phyloP scores from a whole-genome alignment of 345 rosid genomes.

The Atalantia buxifolia region DNA sequence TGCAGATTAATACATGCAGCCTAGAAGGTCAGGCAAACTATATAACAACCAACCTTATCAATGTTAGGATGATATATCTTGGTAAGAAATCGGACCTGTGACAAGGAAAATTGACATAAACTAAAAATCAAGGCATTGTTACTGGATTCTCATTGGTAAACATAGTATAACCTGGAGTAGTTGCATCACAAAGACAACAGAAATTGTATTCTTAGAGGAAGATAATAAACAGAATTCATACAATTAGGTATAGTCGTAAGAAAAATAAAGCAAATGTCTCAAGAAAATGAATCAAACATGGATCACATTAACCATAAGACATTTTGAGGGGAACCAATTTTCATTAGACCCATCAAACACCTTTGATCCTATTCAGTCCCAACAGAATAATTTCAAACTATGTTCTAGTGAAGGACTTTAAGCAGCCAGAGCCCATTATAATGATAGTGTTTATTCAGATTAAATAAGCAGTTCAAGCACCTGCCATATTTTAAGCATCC shows the following conservation, averaged over 20 bases:
- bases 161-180: not conserved
- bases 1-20: not conserved
- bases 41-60: constrained; percentile 63
- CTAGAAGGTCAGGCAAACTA: not conserved
- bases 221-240: not conserved
- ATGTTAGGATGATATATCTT: constrained; percentile 98
- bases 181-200: not conserved
- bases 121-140: not conserved
- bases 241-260: not conserved
- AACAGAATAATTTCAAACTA: not conserved
- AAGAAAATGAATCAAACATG: not conserved
- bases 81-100: constrained; percentile 96
- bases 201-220: not conserved
- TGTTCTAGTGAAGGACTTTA: not conserved
- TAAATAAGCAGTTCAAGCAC: constrained; percentile 5
- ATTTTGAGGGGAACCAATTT: not conserved
- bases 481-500: not conserved
- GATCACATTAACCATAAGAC: not conserved
- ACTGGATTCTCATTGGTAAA: not conserved
- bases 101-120: constrained; percentile 14
- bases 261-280: not conserved
- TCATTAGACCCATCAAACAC: not conserved
- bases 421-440: not conserved
- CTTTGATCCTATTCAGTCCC: not conserved
- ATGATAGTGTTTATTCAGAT: not conserved